Conservation (phyloP, 1,284 basidiomycete species). For the Ustilago trichophora region DNA sequence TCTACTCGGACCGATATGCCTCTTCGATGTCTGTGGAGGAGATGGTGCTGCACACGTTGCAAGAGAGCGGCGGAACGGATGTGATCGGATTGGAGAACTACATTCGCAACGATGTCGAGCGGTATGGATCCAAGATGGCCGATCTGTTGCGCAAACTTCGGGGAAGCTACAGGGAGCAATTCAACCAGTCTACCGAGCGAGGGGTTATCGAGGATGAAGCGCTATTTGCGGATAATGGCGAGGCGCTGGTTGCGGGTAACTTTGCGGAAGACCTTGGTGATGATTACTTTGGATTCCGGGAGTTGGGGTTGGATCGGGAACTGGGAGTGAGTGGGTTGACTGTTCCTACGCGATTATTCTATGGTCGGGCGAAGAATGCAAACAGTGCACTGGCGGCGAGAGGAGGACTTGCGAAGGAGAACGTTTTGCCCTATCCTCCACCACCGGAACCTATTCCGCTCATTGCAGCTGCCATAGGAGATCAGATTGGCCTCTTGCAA, state of each 20-base stretch:
- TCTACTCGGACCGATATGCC: constrained; percentile 81
- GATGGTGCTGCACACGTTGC: constrained; percentile 87
- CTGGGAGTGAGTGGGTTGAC: constrained; percentile 80
- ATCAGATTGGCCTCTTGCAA: constrained; percentile 85
- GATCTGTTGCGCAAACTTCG: constrained; percentile 87
- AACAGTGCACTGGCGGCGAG: background rate
- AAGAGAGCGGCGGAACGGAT: constrained; percentile 82
- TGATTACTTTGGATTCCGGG: constrained; percentile 89
- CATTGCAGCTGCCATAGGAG: constrained; percentile 73
- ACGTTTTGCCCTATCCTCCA: constrained; percentile 72
- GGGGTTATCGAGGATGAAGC: constrained; percentile 73
- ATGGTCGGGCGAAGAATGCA: constrained; percentile 70
- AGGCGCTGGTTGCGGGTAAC: constrained; percentile 79
- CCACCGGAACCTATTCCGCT: constrained; percentile 82
- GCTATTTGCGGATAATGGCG: constrained; percentile 82
- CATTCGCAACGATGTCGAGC: constrained; percentile 85
- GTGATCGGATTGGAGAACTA: constrained; percentile 83
- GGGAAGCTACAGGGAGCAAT: constrained; percentile 78
- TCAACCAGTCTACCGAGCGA: constrained; percentile 70
- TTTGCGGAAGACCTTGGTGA: constrained; percentile 89
- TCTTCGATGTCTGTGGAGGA: constrained; percentile 85
- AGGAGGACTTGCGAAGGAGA: constrained; percentile 8
- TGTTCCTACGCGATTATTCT: constrained; percentile 81
- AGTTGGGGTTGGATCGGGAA: constrained; percentile 87
- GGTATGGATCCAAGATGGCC: constrained; percentile 78